Base-by-base conservation (phyloP, 2,329 filamentous ascomycete species). In the Dothidotthia symphoricarpi region DNA sequence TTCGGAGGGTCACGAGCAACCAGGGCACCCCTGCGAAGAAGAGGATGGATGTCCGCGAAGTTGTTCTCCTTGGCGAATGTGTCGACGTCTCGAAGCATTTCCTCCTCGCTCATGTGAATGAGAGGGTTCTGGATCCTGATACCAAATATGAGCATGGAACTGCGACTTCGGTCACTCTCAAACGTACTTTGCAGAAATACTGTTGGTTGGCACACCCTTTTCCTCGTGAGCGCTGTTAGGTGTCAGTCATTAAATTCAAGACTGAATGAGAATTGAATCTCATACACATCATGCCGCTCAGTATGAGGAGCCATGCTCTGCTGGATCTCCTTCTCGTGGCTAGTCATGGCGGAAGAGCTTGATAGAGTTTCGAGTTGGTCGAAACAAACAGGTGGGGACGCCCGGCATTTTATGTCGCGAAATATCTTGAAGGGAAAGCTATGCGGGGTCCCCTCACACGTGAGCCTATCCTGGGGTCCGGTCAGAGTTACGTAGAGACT, bases 11-110 rank as follows among this genome's bases (percentile, higher is more conserved):
- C 36, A 60, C 74, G 73, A 3, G 75, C 72, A 14, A 75, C 58
- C 13, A 76, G 54, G 14, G 74, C 74, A 8, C 72, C 72, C 48
- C 75, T 75, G 28, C 68, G 64, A 32, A 78, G 73, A 26, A 50
- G 55, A 4, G 71, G 69, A 1, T 73, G 48, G 14, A 74, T 63
- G 11, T 75, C 67, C 28, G 68, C 67, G 6, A 79, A 61, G 11
- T 67, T 66, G 31, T 71, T 67, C 11, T 71, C 57, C 6, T 54
- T 46, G 27, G 75, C 76, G 47, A 81, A 82, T 1, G 61, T 54
- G 24, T 75, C 67, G 3, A 81, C 77, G 45, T 77, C 68, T 28
- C 57, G 57, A 34, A 82, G 61, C 9, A 83, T 71, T 49, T 67
- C 61, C 25, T 39, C 37, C 10, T 47, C 34, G 16, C 34, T 47